phyloP scores from a whole-genome alignment of 768 basidiomycete genomes.

The Rhodosporidiobolus sp. region DNA sequence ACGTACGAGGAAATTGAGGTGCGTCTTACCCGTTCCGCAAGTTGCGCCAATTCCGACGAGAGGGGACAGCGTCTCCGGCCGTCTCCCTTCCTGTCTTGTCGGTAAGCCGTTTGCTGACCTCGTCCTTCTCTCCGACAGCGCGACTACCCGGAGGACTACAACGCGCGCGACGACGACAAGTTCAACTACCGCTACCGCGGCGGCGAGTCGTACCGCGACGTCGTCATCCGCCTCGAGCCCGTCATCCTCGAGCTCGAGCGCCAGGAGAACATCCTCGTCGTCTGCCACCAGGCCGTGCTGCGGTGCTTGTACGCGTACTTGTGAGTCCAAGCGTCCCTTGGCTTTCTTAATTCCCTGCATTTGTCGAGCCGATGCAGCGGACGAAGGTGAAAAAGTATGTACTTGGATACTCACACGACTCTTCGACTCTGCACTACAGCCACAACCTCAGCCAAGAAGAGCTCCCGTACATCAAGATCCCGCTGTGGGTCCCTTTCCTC shows the following conservation, averaged over 20 bases:
- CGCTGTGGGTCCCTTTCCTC: slow-evolving; percentile 47
- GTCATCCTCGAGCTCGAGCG: slow-evolving; percentile 99
- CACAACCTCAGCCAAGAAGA: slow-evolving; percentile 86
- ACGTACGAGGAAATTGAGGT: slow-evolving; percentile 99
- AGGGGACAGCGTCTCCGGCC: neutral
- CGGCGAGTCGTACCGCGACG: slow-evolving; percentile 97
- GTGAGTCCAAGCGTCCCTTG: slow-evolving; percentile 40
- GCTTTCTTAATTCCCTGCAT: neutral
- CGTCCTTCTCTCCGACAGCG: slow-evolving; percentile 54
- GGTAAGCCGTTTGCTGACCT: no score
- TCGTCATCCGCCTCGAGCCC: slow-evolving; percentile 69
- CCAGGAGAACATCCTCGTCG: slow-evolving; percentile 93
- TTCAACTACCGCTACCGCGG: slow-evolving; percentile 96
- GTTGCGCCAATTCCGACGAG: neutral
- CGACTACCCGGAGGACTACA: slow-evolving; percentile 95
- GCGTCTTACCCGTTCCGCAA: slow-evolving; percentile 31
- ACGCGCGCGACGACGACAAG: slow-evolving; percentile 97
- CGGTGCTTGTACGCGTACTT: slow-evolving; percentile 82
- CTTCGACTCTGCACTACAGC: slow-evolving; percentile 10
- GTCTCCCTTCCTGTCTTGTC: no score
- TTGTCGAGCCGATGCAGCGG: no score
- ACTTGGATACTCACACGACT: no score
- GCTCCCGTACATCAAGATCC: slow-evolving; percentile 96
- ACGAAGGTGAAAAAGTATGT: no score
- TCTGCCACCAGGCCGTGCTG: slow-evolving; percentile 76